A percentile compares a stretch with the other conserved stretches of the same genome.
Evolutionary conservation across 768 basidiomycete genomes (phyloP).

Genomic region (Mycena amicta): DNA sequence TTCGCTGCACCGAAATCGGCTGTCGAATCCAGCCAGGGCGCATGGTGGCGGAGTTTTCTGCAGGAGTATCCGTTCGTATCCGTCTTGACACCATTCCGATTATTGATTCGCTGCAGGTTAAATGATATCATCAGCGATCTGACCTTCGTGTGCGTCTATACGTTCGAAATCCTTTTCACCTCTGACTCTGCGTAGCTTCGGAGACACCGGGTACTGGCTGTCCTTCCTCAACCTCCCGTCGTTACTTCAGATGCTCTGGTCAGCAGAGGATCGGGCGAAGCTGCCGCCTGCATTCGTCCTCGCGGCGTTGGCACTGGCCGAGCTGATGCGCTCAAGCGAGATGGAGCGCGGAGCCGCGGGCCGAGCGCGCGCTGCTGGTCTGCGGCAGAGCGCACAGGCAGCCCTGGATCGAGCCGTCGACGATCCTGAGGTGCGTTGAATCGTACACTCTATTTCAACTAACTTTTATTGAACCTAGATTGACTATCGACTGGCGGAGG

Average conservation of each 20-base stretch:
- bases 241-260: conserved; percentile 54
- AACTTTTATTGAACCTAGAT: too few species aligned
- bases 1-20: conserved; percentile 34
- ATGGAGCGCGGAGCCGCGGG: conserved; percentile 57
- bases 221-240: conserved; percentile 65
- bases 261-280: conserved; percentile 51
- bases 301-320: conserved; percentile 69
- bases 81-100: not conserved
- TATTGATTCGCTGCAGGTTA: conserved; percentile 34
- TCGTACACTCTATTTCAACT: too few species aligned
- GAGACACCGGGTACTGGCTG: conserved; percentile 65
- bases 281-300: conserved; percentile 76
- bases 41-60: conserved; percentile 49
- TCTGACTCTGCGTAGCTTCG: conserved; percentile 50
- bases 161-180: not conserved
- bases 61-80: conserved; percentile 38
- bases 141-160: conserved; percentile 53
- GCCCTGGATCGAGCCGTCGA: conserved; percentile 40
- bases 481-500: conserved; percentile 70
- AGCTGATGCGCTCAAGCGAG: conserved; percentile 73
- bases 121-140: conserved; percentile 54
- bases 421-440: conserved; percentile 4
- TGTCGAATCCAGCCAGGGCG: conserved; percentile 36
- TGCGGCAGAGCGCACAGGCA: conserved; percentile 58
- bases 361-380: conserved; percentile 56